Base-by-base conservation (phyloP, 2,329 filamentous ascomycete species). In the Calycina marina region DNA sequence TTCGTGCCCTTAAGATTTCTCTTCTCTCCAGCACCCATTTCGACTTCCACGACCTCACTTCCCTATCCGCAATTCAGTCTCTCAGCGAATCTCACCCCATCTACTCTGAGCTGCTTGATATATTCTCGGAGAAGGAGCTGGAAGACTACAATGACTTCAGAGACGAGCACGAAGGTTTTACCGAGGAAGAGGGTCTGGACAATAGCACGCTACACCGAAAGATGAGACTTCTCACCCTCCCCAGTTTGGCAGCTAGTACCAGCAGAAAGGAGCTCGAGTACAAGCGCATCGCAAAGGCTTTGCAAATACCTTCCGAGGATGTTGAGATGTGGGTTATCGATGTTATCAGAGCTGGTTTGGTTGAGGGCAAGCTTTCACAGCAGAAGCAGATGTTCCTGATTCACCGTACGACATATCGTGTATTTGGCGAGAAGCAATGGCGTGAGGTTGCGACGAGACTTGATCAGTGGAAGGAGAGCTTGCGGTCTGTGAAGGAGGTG, bases 261-360 rank as follows among this genome's bases (percentile, higher is more conserved):
- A 77, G 80, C 39, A 82, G 74, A 50, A 81, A 88, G 51, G 84
- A 90, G 51, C 78, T 98, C 32, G 78, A 88, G 39, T 98, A 98
- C 61, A 67, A 69, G 44, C 72, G 72, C 51, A 94, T 98, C 53
- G 72, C 80, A 43, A 78, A 78, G 53, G 79, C 84, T 4, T 73
- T 98, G 28, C 79, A 90, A 58, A 76, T 98, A 35, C 75, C 83
- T 28, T 54, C 62, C 28, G 76, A 81, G 42, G 84, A 96, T 42
- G 84, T 96, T 25, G 90, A 98, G 68, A 80, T 88, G 69, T 98
- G 90, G 90, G 84, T 92, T 45, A 98, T 98, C 51, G 90, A 98
- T 56, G 86, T 92, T 46, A 94, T 98, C 60, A 83, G 90, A 46
- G 84, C 86, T 29, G 85, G 86, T 18, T 74, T 98, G 22, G 83